Percentiles rank a stretch among this genome's conserved stretches.
These are phyloP conservation scores for Phytophthora hibernalis DNA, from an alignment of 352 stramenopile genomes.

Conservation along the genomic window DNA sequence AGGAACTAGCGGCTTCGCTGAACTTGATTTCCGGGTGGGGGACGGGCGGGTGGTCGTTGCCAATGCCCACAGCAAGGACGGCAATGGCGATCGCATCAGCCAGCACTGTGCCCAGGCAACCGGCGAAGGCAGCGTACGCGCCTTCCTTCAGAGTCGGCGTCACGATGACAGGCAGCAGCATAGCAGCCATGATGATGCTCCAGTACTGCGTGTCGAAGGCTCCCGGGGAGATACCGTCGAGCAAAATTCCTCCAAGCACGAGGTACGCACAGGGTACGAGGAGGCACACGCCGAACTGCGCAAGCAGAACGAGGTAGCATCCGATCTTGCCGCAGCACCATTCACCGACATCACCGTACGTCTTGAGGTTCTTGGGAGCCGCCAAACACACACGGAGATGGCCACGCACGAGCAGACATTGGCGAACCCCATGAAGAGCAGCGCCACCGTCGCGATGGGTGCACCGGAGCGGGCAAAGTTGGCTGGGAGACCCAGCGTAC, in stretches of 20 bases:
- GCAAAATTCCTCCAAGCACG: constrained; percentile 52
- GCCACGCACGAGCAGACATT: constrained; percentile 63
- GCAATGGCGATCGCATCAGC: constrained; percentile 50
- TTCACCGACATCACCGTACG: constrained; percentile 58
- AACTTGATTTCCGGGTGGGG: constrained; percentile 45
- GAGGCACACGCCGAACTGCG: constrained; percentile 52
- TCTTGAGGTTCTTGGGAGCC: constrained; percentile 52
- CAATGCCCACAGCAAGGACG: constrained; percentile 45
- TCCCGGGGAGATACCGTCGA: constrained; percentile 48
- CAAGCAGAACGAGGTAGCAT: constrained; percentile 48
- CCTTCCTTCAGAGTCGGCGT: constrained; percentile 59
- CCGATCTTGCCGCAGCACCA: constrained; percentile 47
- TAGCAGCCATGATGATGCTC: constrained; percentile 54
- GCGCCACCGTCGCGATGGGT: constrained; percentile 49
- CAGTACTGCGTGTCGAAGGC: constrained; percentile 45
- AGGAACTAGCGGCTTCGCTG: constrained; percentile 47
- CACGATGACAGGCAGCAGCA: constrained; percentile 53
- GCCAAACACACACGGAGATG: constrained; percentile 56
- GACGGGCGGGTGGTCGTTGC: constrained; percentile 40
- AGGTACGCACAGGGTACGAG: constrained; percentile 57
- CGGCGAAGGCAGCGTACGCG: constrained; percentile 46
- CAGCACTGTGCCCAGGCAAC: constrained; percentile 50
- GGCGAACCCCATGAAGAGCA: constrained; percentile 67
- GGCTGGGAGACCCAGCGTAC: constrained; percentile 66
- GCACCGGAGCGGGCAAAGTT: constrained; percentile 71